A percentile compares a stretch with the other conserved stretches of the same genome.
Evolutionary conservation across 352 stramenopile species (phyloP).

Genomic region (Peronospora farinosa): DNA sequence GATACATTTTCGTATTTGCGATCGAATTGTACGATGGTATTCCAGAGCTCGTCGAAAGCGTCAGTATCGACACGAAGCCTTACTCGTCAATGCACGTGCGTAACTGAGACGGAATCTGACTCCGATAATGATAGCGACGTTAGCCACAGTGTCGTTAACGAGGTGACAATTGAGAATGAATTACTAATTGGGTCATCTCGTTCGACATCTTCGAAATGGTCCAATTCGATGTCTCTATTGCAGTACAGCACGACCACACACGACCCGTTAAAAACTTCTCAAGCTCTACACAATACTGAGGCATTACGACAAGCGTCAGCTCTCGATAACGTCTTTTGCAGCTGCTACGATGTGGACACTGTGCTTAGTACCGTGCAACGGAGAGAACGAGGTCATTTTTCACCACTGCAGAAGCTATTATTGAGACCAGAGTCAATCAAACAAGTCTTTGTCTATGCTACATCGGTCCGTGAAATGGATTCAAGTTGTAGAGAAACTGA

Average conservation of each 20-base stretch:
- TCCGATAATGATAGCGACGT: conserved; percentile 47
- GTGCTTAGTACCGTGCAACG: conserved; percentile 55
- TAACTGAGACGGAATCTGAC: conserved; percentile 63
- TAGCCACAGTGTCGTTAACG: conserved; percentile 1
- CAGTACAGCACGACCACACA: conserved; percentile 32
- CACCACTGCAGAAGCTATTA: conserved; percentile 60
- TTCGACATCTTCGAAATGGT: conserved; percentile 9
- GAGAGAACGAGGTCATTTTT: conserved; percentile 48
- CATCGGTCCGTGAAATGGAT: conserved; percentile 20
- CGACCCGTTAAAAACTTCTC: conserved; percentile 56
- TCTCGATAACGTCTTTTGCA: conserved; percentile 72
- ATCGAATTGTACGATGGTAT: neutral
- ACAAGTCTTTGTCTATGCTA: conserved; percentile 61
- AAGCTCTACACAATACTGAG: conserved; percentile 69
- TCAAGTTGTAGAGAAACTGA: conserved; percentile 1
- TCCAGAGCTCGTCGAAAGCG: conserved; percentile 1
- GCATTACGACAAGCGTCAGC: conserved; percentile 48
- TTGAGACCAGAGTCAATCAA: conserved; percentile 51
- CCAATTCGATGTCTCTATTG: conserved; percentile 30
- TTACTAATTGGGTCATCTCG: neutral
- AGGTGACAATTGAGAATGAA: neutral
- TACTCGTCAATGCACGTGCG: conserved; percentile 62
- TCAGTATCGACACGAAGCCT: conserved; percentile 12
- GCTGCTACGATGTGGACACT: conserved; percentile 67
- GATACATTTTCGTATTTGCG: too few species aligned